Evolutionary conservation across 202 grass and related monocot species (phyloP).

Genomic region (Schoenoplectus tabernaemontani): DNA sequence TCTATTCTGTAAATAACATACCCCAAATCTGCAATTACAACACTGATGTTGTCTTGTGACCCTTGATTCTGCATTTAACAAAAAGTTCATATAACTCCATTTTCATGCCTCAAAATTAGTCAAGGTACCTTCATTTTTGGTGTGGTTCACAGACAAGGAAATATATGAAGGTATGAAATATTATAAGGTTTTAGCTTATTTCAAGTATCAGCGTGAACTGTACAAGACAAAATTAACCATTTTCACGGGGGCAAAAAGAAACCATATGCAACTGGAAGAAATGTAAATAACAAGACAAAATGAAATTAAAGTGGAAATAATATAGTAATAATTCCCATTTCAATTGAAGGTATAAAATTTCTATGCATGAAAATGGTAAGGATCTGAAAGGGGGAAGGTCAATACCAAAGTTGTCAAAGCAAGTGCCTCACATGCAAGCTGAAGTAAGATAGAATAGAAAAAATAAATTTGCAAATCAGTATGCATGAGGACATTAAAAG

Average conservation of each 20-base stretch:
- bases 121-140: neutral
- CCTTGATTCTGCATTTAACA: constrained; percentile 45
- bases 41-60: constrained; percentile 92
- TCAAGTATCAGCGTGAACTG: neutral
- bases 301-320: neutral
- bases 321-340: neutral
- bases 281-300: neutral
- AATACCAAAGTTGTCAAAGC: constrained; percentile 60
- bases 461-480: constrained; percentile 22
- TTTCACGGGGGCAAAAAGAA: neutral
- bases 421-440: constrained; percentile 81
- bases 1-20: constrained; percentile 20
- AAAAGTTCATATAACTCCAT: neutral
- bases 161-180: neutral
- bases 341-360: neutral
- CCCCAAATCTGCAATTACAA: constrained; percentile 93
- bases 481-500: neutral
- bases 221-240: neutral
- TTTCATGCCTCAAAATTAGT: neutral
- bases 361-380: neutral
- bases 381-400: constrained; percentile 19
- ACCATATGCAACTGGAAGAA: neutral
- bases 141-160: neutral
- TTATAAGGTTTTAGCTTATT: neutral
- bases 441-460: constrained; percentile 26